Percentiles rank a stretch among this genome's conserved stretches.
These are phyloP conservation scores for Pilasporangium apinafurcum DNA, from an alignment of 352 stramenopile genomes.

Conservation along the genomic window DNA sequence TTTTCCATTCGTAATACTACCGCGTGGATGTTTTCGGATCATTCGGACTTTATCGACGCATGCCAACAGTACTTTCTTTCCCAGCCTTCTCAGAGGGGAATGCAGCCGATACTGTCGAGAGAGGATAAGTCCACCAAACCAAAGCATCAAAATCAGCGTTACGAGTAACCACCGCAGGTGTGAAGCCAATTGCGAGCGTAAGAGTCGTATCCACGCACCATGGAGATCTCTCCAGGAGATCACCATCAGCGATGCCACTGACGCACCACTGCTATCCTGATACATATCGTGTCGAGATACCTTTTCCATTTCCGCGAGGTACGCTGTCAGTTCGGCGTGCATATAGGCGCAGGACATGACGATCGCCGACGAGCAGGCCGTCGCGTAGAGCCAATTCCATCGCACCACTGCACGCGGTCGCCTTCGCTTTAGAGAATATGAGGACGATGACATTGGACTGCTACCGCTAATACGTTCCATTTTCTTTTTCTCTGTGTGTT, in stretches of 20 bases:
- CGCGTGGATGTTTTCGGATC: constrained; percentile 10
- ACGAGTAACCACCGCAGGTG: constrained; percentile 38
- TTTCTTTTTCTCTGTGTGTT: too few relatives aligned
- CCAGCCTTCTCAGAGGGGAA: constrained; percentile 31
- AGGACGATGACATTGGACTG: too few relatives aligned
- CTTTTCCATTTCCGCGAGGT: constrained; percentile 23
- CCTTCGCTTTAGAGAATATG: not conserved
- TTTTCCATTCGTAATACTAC: not conserved
- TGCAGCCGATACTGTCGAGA: constrained; percentile 40
- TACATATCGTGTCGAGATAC: too few relatives aligned
- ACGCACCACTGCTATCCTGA: too few relatives aligned
- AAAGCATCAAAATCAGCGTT: constrained; percentile 24
- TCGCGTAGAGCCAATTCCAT: constrained; percentile 77
- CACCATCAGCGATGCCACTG: too few relatives aligned
- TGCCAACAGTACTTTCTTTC: constrained; percentile 13
- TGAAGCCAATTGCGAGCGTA: too few relatives aligned
- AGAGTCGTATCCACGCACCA: too few relatives aligned
- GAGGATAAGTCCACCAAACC: constrained; percentile 37
- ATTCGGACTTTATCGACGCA: constrained; percentile 10
- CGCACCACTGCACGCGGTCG: constrained; percentile 13
- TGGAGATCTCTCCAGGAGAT: too few relatives aligned
- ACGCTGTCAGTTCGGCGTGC: constrained; percentile 38
- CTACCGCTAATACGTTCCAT: too few relatives aligned
- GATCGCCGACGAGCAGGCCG: constrained; percentile 56
- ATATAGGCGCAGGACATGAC: constrained; percentile 68